Base-by-base conservation (phyloP, 2,329 filamentous ascomycete genomes). In the Scortechinia acanthostroma region DNA sequence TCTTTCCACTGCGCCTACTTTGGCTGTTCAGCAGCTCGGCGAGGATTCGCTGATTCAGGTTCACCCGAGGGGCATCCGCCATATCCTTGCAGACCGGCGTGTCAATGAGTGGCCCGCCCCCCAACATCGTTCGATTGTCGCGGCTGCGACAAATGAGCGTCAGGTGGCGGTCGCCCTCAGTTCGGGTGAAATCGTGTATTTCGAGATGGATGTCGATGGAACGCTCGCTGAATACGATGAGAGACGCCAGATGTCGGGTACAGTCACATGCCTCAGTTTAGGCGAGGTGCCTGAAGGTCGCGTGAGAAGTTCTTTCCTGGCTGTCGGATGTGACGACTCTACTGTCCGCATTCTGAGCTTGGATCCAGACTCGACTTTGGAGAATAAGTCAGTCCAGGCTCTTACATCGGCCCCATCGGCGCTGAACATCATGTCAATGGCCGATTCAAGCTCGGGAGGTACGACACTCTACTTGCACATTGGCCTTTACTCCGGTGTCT, bases 181-280 rank as follows among this genome's bases (percentile, higher is more conserved):
- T 59, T 96, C 91, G 5, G 91, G 91, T 28, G 93, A 98, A 62
- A 91, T 98, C 50, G 88, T 95, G 35, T 98, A 97, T 59, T 98
- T 98, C 54, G 94, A 98, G 61, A 91, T 96, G 81, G 93, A 96
- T 56, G 77, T 80, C 0, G 91, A 97, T 62, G 91, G 91, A 22
- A 87, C 87, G 3, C 72, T 97, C 22, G 89, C 89, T 23, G 91
- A 97, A 66, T 95, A 96, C 52, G 87, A 97, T 52, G 91, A 97
- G 57, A 90, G 91, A 61, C 89, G 90, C 55, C 86, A 94, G 56
- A 93, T 98, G 86, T 90, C 87, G 45, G 91, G 90, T 42, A 96
- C 91, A 0, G 91, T 98, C 43, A 97, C 91, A 16, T 94, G 88
- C 52, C 71, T 98, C n/a, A 95, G 91, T 55, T 73, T 99, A 44